Percentiles rank a stretch among this genome's conserved stretches.
These are phyloP conservation scores for Ophiostoma sp. DNA, from an alignment of 2,329 filamentous ascomycete species.

Conservation along the genomic window DNA sequence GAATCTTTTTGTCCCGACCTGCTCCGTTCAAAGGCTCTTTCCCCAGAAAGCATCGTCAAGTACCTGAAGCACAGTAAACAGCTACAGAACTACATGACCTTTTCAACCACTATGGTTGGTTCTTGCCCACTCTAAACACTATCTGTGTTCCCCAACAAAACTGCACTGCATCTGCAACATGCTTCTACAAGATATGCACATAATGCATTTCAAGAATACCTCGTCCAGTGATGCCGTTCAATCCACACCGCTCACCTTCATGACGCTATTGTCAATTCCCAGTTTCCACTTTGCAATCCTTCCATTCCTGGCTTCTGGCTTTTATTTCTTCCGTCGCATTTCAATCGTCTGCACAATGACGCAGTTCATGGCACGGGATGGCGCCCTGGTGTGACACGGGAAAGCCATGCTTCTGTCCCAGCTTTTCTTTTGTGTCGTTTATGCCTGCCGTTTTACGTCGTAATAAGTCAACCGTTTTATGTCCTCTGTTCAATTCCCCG, in stretches of 20 bases:
- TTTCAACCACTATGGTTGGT: neutral
- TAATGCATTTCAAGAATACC: no score
- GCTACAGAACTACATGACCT: neutral
- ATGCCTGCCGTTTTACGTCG: neutral
- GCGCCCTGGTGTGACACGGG: neutral
- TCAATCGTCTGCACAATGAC: constrained; percentile 1
- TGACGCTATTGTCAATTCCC: neutral
- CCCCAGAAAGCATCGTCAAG: no score
- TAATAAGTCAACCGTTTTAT: neutral
- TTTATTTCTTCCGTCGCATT: neutral
- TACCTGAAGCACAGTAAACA: neutral
- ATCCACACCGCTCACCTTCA: neutral
- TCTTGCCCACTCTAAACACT: neutral
- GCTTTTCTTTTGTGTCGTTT: neutral
- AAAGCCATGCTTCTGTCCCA: neutral
- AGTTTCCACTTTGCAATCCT: neutral
- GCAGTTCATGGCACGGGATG: constrained; percentile 1
- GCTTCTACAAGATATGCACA: neutral
- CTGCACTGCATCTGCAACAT: neutral
- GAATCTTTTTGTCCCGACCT: neutral
- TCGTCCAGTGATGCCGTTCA: neutral
- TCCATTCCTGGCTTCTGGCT: neutral
- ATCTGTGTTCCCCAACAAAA: neutral
- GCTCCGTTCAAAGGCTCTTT: neutral
- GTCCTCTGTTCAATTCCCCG: neutral